phyloP scores from a whole-genome alignment of 2,329 filamentous ascomycete genomes.

The Calycina herbarum region DNA sequence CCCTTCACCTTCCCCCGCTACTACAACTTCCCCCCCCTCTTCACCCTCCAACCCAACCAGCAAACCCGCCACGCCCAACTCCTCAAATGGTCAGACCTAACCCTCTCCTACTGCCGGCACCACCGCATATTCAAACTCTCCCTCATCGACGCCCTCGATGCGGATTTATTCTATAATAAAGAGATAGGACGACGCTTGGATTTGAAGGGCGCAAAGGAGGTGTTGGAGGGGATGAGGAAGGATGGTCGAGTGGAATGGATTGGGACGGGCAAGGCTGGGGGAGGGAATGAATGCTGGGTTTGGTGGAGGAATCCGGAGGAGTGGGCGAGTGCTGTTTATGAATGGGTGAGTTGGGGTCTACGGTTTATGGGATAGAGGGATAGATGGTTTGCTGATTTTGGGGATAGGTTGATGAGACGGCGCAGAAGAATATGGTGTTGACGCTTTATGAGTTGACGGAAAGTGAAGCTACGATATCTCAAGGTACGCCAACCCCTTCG shows the following conservation, averaged over 20 bases:
- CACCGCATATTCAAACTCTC: constrained; percentile 75
- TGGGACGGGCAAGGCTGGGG: constrained; percentile 37
- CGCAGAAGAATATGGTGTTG: constrained; percentile 82
- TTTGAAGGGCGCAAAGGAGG: constrained; percentile 53
- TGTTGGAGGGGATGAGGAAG: constrained; percentile 59
- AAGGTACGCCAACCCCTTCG: constrained; percentile 50
- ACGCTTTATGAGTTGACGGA: constrained; percentile 90
- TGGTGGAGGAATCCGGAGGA: constrained; percentile 88
- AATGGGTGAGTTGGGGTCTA: constrained; percentile 56
- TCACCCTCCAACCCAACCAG: constrained; percentile 75
- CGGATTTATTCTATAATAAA: constrained; percentile 59
- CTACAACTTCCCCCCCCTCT: constrained; percentile 82
- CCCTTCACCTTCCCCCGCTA: constrained; percentile 59
- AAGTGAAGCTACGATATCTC: constrained; percentile 74
- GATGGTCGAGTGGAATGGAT: constrained; percentile 69
- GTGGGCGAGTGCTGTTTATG: constrained; percentile 78
- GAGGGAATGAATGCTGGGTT: constrained; percentile 65
- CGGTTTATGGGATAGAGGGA: background rate
- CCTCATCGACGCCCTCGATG: constrained; percentile 59
- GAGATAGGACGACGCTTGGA: constrained; percentile 52
- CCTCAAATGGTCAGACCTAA: constrained; percentile 80
- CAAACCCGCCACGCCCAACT: constrained; percentile 74
- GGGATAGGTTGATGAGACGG: constrained; percentile 70
- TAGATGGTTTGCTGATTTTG: constrained; percentile 17
- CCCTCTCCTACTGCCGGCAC: constrained; percentile 80